phyloP scores from a whole-genome alignment of 441 rosid genomes.

The Biscutella laevigata region DNA sequence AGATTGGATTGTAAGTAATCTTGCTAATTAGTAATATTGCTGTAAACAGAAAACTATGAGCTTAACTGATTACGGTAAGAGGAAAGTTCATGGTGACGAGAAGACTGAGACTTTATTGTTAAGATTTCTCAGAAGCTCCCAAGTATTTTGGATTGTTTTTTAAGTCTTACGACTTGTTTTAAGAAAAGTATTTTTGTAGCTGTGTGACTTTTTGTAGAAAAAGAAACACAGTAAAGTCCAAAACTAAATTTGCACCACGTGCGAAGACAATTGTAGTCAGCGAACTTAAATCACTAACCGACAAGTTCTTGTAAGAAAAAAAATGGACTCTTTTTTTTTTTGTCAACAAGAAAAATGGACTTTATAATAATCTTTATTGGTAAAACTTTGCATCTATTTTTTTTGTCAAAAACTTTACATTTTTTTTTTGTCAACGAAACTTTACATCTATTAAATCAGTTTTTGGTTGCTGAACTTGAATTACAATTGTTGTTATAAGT shows the following conservation, averaged over 20 bases:
- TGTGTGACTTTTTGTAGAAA: too few species aligned
- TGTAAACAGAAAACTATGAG: neutral
- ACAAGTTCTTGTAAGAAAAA: constrained; percentile 16
- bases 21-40: neutral
- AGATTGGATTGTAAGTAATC: constrained; percentile 8
- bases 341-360: too few species aligned
- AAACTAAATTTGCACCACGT: constrained; percentile 17
- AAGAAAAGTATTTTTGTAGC: neutral
- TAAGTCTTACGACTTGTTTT: neutral
- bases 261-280: constrained; percentile 20
- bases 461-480: too few species aligned
- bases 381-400: too few species aligned
- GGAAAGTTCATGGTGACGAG: neutral
- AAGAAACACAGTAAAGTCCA: neutral
- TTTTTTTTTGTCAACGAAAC: too few species aligned
- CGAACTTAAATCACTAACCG: constrained; percentile 15
- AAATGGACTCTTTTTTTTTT: too few species aligned
- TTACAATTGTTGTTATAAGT: too few species aligned
- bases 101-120: neutral
- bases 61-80: neutral
- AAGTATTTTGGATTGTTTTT: neutral
- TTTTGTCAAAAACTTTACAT: too few species aligned
- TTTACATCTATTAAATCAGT: too few species aligned
- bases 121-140: neutral
- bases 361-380: neutral